phyloP scores from a whole-genome alignment of 306 rosid species.

The Vachellia pachyceras region DNA sequence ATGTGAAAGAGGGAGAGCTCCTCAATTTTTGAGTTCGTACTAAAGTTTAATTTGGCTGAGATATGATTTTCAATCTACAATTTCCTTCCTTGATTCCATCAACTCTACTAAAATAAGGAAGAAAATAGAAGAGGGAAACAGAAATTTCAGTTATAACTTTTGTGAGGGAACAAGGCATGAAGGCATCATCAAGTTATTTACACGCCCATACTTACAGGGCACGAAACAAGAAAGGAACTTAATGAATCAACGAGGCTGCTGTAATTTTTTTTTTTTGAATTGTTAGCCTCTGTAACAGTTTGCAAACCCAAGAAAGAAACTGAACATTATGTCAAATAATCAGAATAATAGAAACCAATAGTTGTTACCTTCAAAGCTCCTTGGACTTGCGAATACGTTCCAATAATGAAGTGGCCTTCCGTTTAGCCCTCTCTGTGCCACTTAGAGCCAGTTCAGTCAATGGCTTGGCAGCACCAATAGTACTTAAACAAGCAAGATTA shows the following conservation, averaged over 20 bases:
- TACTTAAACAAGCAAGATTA: constrained; percentile 75
- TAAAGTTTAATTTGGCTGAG: not conserved
- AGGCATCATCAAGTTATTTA: constrained; percentile 54
- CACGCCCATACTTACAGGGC: constrained; percentile 55
- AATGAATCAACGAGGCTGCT: constrained; percentile 56
- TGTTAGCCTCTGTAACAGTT: constrained; percentile 61
- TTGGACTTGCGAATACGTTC: constrained; percentile 78
- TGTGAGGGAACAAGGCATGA: constrained; percentile 44
- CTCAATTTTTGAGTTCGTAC: not conserved
- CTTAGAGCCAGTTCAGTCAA: constrained; percentile 71
- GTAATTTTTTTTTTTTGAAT: constrained; percentile 38
- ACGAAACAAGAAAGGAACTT: constrained; percentile 52
- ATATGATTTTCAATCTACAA: not conserved
- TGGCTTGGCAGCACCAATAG: constrained; percentile 86
- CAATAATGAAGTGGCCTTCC: constrained; percentile 88
- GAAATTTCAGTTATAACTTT: constrained; percentile 35
- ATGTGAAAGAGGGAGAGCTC: not conserved
- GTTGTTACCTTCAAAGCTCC: constrained; percentile 51
- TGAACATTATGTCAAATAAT: constrained; percentile 53
- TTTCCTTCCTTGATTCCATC: not conserved
- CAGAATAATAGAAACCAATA: constrained; percentile 40
- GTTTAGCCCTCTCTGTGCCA: constrained; percentile 90
- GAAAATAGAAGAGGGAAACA: constrained; percentile 18
- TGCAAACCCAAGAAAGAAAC: constrained; percentile 49
- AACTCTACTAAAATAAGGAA: not conserved